phyloP scores from a whole-genome alignment of 306 rosid species.

The Rosa lucieae region DNA sequence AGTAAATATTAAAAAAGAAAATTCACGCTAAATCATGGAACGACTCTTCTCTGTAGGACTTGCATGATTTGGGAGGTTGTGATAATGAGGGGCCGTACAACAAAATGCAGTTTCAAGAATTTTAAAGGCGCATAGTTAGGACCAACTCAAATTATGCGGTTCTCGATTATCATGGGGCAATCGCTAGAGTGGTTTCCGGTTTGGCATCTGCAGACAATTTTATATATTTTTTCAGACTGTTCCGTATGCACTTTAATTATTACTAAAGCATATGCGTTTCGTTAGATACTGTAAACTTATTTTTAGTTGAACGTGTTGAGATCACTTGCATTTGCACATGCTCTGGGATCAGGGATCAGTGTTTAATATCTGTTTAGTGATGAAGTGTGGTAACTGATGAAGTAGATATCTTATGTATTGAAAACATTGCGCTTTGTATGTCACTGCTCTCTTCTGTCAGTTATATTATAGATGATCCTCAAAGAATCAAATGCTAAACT shows the following conservation, averaged over 20 bases:
- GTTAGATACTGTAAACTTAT: slow-evolving; percentile 16
- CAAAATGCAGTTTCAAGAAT: slow-evolving; percentile 48
- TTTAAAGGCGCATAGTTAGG: slow-evolving; percentile 54
- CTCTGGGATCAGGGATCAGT: slow-evolving; percentile 16
- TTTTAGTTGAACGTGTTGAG: neutral
- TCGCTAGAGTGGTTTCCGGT: slow-evolving; percentile 43
- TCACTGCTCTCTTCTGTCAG: neutral
- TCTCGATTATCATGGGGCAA: slow-evolving; percentile 20
- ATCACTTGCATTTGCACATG: slow-evolving; percentile 5
- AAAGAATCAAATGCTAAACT: neutral
- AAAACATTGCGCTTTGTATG: neutral
- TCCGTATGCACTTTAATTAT: slow-evolving; percentile 2
- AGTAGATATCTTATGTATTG: neutral
- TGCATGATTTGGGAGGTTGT: slow-evolving; percentile 48
- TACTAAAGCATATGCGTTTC: neutral
- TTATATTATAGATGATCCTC: neutral
- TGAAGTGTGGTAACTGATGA: slow-evolving; percentile 16
- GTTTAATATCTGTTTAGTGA: neutral
- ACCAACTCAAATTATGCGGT: slow-evolving; percentile 29
- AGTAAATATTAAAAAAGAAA: slow-evolving; percentile 35
- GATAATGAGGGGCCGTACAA: slow-evolving; percentile 54
- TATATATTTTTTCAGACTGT: slow-evolving; percentile 27
- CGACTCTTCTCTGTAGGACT: slow-evolving; percentile 79
- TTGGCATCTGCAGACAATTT: slow-evolving; percentile 34
- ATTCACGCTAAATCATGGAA: slow-evolving; percentile 58